Evolutionary conservation across 2,329 filamentous ascomycete genomes (phyloP).

Genomic region (Paecilomyces dactylethromorphus): DNA sequence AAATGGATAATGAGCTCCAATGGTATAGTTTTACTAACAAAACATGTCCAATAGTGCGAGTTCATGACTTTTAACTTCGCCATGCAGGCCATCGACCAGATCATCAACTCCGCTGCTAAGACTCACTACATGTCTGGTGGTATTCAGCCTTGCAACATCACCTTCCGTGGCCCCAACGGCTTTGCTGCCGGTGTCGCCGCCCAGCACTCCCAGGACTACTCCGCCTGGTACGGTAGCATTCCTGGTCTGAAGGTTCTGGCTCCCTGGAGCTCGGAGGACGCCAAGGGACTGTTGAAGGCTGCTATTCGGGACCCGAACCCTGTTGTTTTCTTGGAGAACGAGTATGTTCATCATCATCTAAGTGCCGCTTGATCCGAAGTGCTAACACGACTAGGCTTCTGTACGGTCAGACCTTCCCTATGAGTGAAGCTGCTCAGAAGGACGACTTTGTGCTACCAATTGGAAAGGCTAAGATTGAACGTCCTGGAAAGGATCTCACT

Average conservation of each 20-base stretch:
- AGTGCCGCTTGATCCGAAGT: background rate
- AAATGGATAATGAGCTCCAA: background rate
- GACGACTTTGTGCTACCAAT: constrained; percentile 96
- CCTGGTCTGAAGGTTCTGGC: constrained; percentile 95
- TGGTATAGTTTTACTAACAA: constrained; percentile 3
- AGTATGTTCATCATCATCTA: constrained; percentile 40
- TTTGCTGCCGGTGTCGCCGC: constrained; percentile 93
- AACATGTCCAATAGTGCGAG: constrained; percentile 61
- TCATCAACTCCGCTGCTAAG: constrained; percentile 98
- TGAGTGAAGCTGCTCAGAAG: constrained; percentile 94
- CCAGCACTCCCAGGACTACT: constrained; percentile 98
- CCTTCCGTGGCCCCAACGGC: constrained; percentile 97
- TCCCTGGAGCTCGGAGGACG: constrained; percentile 95
- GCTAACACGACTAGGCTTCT: constrained; percentile 50
- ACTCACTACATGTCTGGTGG: constrained; percentile 99
- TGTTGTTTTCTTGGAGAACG: constrained; percentile 83
- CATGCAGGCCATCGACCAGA: constrained; percentile 99
- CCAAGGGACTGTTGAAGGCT: constrained; percentile 95
- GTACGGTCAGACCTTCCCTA: constrained; percentile 91
- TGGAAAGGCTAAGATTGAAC: constrained; percentile 99
- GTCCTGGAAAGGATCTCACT: constrained; percentile 89
- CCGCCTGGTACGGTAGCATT: constrained; percentile 97
- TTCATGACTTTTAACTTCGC: constrained; percentile 99
- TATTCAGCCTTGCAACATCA: constrained; percentile 99
- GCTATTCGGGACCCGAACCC: constrained; percentile 98